Evolutionary conservation across 495 filamentous ascomycete genomes (phyloP), one percentile per base, ranked within the genome.

Genomic region (Aspergillus conjunctus): DNA sequence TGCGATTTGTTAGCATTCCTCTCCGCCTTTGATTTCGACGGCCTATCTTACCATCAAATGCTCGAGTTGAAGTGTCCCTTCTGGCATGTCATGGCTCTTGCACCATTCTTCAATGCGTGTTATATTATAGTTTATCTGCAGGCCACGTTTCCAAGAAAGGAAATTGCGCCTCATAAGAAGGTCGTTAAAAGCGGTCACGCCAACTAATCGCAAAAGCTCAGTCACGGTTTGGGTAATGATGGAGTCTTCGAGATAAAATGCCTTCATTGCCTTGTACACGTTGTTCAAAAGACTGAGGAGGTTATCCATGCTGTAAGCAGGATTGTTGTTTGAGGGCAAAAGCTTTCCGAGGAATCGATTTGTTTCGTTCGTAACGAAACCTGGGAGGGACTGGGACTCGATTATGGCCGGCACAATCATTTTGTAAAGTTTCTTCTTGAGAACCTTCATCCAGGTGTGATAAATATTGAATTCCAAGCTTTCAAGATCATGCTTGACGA

Each of bases 41-140:
- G 17, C 17, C 5, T 32, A 17, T 70, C 77, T 74, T 80, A 90
- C 88, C 95, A 98, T 99, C 58, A 99, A 82, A 82, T 99, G 95
- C 81, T 99, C 95, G 49, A 99, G 84, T 77, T 98, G 92, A 56
- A 99, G 81, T 49, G 93, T 98, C 33, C 95, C 95, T 77, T 98
- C 93, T 7, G 95, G 95, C 93, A 99, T 97, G 67, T 98, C 95
- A 73, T 99, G 95, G 69, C 92, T 96, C 84, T 99, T 99, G 77
- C 95, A 99, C 95, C 95, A 99, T 77, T 99, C 95, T 75, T 99
- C 95, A 57, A 99, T 98, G 32, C 95, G 86, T 22, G 95, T 99
- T 71, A 99, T 99, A 76, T 99, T 98, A 81, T 99, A 99, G 76
- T 99, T 99, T 77, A 99, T 99, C 79, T 99, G 95, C 50, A 99